Conservation (phyloP, 2,329 filamentous ascomycete species). For the Chaetothyriales sp. region DNA sequence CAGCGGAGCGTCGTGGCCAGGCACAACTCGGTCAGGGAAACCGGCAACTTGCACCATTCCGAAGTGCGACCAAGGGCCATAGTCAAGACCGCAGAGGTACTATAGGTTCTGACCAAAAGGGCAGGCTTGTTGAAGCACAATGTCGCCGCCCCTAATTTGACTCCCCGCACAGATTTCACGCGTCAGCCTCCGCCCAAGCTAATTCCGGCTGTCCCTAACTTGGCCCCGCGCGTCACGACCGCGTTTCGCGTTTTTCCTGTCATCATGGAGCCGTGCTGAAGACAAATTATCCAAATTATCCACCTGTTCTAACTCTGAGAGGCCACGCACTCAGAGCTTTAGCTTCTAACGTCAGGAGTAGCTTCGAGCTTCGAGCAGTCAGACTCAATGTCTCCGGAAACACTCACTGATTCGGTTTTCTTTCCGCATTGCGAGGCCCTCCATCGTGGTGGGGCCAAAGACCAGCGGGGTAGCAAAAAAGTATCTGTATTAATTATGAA, state of each 20-base stretch:
- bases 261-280: too few species aligned
- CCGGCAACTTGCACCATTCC: constrained; percentile 77
- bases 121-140: background rate
- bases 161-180: too few species aligned
- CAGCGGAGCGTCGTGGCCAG: constrained; percentile 90
- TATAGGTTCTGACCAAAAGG: background rate
- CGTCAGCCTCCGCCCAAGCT: background rate
- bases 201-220: background rate
- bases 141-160: background rate
- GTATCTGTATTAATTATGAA: too few species aligned
- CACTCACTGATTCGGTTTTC: too few species aligned
- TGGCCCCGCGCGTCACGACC: background rate
- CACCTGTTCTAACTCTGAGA: background rate
- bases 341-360: background rate
- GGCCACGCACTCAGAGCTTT: background rate
- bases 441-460: too few species aligned
- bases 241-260: background rate
- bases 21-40: constrained; percentile 72
- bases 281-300: background rate
- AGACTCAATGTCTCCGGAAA: too few species aligned
- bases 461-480: too few species aligned
- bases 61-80: constrained; percentile 37
- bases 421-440: too few species aligned
- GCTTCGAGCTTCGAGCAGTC: background rate
- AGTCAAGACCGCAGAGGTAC: background rate